Percentiles rank a stretch among this genome's conserved stretches.
These are phyloP conservation scores for Talaromyces stipitatus DNA, from an alignment of 495 filamentous ascomycete genomes.

Conservation along the genomic window DNA sequence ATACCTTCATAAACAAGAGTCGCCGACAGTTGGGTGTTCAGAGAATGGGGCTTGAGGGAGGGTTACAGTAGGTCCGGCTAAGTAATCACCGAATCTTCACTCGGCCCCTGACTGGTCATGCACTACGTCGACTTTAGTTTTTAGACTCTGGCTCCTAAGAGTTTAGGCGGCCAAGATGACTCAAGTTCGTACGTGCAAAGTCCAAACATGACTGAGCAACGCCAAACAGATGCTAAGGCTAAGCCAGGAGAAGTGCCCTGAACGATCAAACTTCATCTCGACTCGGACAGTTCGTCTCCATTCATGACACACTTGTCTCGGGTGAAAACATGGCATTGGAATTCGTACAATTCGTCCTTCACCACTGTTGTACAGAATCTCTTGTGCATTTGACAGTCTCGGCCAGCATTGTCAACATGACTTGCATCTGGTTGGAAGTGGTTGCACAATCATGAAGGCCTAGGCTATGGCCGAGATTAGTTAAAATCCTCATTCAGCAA, in stretches of 20 bases:
- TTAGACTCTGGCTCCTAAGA: neutral
- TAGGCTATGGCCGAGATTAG: neutral
- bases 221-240: too few relatives aligned
- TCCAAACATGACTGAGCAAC: neutral
- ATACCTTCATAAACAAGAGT: neutral
- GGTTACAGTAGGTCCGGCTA: neutral
- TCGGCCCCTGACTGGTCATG: neutral
- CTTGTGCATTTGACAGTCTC: too few relatives aligned
- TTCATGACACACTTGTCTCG: neutral
- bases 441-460: neutral
- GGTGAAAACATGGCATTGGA: neutral
- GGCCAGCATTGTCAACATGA: neutral
- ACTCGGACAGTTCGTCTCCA: neutral
- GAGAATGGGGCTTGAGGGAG: too few relatives aligned
- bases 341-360: neutral
- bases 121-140: neutral
- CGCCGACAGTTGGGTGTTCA: neutral
- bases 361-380: too few relatives aligned
- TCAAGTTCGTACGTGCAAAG: neutral
- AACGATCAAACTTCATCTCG: neutral
- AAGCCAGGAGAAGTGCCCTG: too few relatives aligned
- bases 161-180: too few relatives aligned
- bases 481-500: neutral
- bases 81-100: neutral
- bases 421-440: neutral